Base-by-base conservation (phyloP, 148 eudicot genomes). In the Chenopodium album region DNA sequence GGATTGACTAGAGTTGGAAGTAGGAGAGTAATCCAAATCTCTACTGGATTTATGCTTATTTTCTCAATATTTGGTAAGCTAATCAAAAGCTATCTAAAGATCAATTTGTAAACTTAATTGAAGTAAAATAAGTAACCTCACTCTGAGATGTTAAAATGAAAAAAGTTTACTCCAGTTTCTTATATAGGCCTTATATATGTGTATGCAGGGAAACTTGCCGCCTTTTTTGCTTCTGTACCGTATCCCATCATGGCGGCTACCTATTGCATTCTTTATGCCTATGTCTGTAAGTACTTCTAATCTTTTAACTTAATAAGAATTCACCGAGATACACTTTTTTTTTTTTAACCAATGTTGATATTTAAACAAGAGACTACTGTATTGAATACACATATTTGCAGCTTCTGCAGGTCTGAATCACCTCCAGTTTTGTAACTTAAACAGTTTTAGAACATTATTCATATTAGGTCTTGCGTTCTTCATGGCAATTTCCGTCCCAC, bases 391-490 rank as follows among this genome's bases (percentile, higher is more conserved):
- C 50, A 71, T 34, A 34, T 63, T 32, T 87, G 86, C 91, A 94
- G 98, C 93, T 70, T 88, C 97, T 23, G 95, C 92, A 82, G 98
- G 98, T 1, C 76, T 94, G 3, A 89, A 96, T 75, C 83, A 86
- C 83, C 93, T 94, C 22, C 98, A 94, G 59, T 94, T 90, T 52
- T 94, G 98, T 81, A 94, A 94, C 88, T 87, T 93, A 75, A 94
- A 94, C 82, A 93, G 90, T 82, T 90, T 91, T 89, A 90, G 97
- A 83, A 92, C 95, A 26, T 88, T 88, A 66, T 86, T 91, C 67
- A 86, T 94, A 60, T 46, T 93, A 46, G 97, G 98, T 71, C 87
- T 93, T 73, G 88, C 98, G 32, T 88, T 87, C 79, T 90, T 90
- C 87, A 77, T 88, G 67, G 94, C 92, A 6, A 88, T 94, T 32